These are phyloP conservation scores for Neurospora terricola DNA, from an alignment of 495 filamentous ascomycete genomes.

Conservation along the genomic window DNA sequence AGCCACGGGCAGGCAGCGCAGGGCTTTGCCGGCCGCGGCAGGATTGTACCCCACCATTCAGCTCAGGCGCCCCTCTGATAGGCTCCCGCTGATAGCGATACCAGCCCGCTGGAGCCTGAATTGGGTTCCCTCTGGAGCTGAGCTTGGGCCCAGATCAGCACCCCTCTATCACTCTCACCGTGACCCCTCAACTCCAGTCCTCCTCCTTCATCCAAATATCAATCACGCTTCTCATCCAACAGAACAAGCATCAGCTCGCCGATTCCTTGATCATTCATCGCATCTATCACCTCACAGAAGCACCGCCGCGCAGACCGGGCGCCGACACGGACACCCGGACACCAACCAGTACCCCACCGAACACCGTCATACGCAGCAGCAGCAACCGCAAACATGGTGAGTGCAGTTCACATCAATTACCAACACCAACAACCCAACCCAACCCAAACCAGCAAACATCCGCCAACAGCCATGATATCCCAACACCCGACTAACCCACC, in stretches of 20 bases:
- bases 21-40: not conserved
- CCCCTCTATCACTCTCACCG: not conserved
- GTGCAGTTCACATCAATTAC: not conserved
- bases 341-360: not conserved
- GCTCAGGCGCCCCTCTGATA: not conserved
- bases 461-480: not conserved
- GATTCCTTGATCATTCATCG: not conserved
- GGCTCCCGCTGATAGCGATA: not conserved
- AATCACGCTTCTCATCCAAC: not conserved
- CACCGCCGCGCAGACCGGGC: not conserved
- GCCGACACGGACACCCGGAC: not conserved
- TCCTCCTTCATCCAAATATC: not conserved
- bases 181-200: not conserved
- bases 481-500: not conserved
- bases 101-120: not conserved
- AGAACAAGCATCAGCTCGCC: not conserved
- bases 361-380: not conserved
- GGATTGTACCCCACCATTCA: not conserved
- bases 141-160: not conserved
- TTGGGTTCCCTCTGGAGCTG: not conserved
- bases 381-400: not conserved
- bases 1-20: not conserved
- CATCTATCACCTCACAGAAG: not conserved
- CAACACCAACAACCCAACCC: not conserved
- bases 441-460: not conserved